Base-by-base conservation (phyloP, 1,284 basidiomycete species). In the Schizophyllum commune region DNA sequence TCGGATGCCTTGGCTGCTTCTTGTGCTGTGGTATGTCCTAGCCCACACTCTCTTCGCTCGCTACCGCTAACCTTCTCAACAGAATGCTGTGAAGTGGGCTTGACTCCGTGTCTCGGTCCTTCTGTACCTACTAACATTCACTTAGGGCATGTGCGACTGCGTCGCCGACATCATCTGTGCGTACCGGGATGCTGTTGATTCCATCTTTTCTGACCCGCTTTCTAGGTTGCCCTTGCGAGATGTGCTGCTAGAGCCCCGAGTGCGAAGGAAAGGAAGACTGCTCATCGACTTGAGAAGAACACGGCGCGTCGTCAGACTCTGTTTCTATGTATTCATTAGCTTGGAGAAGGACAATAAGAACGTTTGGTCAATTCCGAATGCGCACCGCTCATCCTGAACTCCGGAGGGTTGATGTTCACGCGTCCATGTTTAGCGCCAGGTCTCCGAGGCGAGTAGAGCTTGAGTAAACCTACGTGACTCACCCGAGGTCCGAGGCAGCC, bases 1-100 rank as follows among this genome's bases (percentile, higher is more conserved):
- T 88, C 19, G 83, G 79, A 33, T 9, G 76, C 52, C n/a, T 86
- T 33, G 83, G 78, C 59, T 85, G 83, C 68, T 87, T 86, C 77
- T 61, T 88, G 20, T 87, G 85, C 73, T 87, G 81, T 69, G 85
- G 82, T 83, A 64, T 66, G 81, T 77, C 61, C 56, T 6, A 57
- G 19, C 21, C 20, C 60, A 13, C 1, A 1, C 57, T 19, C 9
- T 54, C 8, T 56, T 6, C 52, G 55, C 15, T 20, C 39, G 5
- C 55, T 52, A 8, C 8, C 8, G 55, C 52, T 57, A 6, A 22
- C 52, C 34, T 20, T 54, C 56, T 52, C 51, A 22, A 20, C 60
- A 79, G 78, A 81, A 68, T 80, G 79, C 59, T 80, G 77, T 70
- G 77, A 80, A 73, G 77, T 79, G 61, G 27, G 67, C 64, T 33